These are phyloP conservation scores for Pinus albicaulis DNA, from an alignment of 75 land plant species.

Conservation along the genomic window DNA sequence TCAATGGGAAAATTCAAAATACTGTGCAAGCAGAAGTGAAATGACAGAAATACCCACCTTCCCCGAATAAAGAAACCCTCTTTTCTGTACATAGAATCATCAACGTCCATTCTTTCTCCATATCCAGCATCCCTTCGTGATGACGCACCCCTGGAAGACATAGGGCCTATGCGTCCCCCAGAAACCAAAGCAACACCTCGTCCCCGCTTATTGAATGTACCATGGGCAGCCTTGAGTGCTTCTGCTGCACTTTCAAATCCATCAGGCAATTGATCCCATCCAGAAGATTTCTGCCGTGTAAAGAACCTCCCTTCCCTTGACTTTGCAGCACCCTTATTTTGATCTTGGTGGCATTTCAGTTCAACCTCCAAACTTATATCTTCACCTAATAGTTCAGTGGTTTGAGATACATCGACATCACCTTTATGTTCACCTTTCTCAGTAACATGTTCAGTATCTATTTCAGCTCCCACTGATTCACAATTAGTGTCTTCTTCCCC, in stretches of 20 bases:
- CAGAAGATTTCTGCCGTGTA: slow-evolving; percentile 28
- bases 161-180: slow-evolving; percentile 9
- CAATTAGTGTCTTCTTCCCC: neutral
- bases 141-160: slow-evolving; percentile 8
- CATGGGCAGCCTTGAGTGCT: slow-evolving; percentile 26
- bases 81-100: slow-evolving; percentile 14
- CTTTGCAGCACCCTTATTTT: neutral
- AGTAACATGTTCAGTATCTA: neutral
- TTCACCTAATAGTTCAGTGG: neutral
- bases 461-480: slow-evolving; percentile 3
- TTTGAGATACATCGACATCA: neutral
- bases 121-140: slow-evolving; percentile 18
- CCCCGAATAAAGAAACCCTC: slow-evolving; percentile 12
- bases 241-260: slow-evolving; percentile 32
- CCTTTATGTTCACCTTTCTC: neutral
- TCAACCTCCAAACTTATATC: neutral
- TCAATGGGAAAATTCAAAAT: neutral
- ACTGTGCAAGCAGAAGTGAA: neutral
- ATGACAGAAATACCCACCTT: slow-evolving; percentile 16
- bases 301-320: neutral
- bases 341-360: neutral
- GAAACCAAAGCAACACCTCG: slow-evolving; percentile 1
- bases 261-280: slow-evolving; percentile 65
- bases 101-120: slow-evolving; percentile 8
- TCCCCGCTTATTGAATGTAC: slow-evolving; percentile 12